Base-by-base conservation (phyloP, 164 flowering plant species). In the Magnolia kwangsiensis region DNA sequence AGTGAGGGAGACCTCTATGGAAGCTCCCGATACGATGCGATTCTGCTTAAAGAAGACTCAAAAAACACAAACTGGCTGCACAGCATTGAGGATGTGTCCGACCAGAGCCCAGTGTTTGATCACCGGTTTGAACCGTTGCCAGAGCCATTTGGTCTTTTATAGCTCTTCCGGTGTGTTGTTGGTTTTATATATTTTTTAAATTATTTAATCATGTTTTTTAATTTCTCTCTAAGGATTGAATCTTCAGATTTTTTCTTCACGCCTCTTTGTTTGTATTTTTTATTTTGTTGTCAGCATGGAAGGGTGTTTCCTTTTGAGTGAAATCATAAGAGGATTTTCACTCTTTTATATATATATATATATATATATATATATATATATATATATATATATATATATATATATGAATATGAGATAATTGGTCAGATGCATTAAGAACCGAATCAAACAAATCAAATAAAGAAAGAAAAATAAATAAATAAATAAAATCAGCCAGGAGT, bases 11-110 rank as follows among this genome's bases (percentile, higher is more conserved):
- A 92, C 82, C 84, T 90, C 7, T 94, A 89, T 67, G 96, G 90
- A 79, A 94, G 99, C 84, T 88, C 98, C 18, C 84, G 99, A 7
- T 96, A 96, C 51, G 99, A 96, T 77, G 85, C 94, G 14, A 83
- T 96, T 72, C 81, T 96, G 71, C 90, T 91, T 20, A 91, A 90
- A 83, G 98, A 94, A 79, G 99, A 94, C 77, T 75, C 87, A 82
- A 92, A 89, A 83, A 92, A 89, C 84, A 90, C 92, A 24, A 91
- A 86, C 75, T 96, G 99, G 99, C 85, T 96, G 80, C 98, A 87
- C 76, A 87, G 89, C 73, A 24, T 86, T 7, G 94, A 95, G 65
- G 96, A 88, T 79, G 87, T 82, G 78, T 83, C 89, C 27, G 97
- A 94, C 78, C 88, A 85, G 77, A 92, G 86, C 27, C 80, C 84